These are phyloP conservation scores for Microcyclospora pomicola DNA, from an alignment of 2,329 filamentous ascomycete genomes.

Conservation along the genomic window DNA sequence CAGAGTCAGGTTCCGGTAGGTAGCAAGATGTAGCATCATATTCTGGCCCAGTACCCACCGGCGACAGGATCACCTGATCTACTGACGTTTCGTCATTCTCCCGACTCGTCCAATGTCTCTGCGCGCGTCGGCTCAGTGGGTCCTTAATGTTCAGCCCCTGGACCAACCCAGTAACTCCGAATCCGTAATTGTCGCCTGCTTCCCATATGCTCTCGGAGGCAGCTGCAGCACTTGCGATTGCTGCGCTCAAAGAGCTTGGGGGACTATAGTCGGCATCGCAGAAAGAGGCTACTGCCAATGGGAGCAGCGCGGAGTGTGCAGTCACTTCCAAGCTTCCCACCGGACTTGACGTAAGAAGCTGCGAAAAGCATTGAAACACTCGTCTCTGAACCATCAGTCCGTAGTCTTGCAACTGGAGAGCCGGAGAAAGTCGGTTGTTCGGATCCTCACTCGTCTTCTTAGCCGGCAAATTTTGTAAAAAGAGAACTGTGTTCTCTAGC, in stretches of 20 bases:
- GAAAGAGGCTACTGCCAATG: constrained; percentile 79
- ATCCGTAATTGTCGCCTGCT: constrained; percentile 83
- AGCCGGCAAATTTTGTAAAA: constrained; percentile 68
- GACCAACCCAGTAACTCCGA: constrained; percentile 79
- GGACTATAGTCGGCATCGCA: constrained; percentile 84
- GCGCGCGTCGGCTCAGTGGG: constrained; percentile 53
- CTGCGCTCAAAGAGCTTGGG: constrained; percentile 71
- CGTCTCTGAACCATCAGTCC: constrained; percentile 86
- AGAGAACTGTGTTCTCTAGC: constrained; percentile 87
- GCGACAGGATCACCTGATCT: constrained; percentile 40
- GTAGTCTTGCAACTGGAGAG: constrained; percentile 77
- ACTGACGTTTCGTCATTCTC: constrained; percentile 42
- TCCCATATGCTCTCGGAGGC: constrained; percentile 94
- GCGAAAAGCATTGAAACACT: constrained; percentile 88
- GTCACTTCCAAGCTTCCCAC: constrained; percentile 73
- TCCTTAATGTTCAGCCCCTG: constrained; percentile 58
- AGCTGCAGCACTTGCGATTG: constrained; percentile 79
- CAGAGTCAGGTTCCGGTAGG: constrained; percentile 32
- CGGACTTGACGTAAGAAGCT: constrained; percentile 77
- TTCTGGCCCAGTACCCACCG: constrained; percentile 71
- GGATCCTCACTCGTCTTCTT: constrained; percentile 82
- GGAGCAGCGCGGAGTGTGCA: constrained; percentile 80
- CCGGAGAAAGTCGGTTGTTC: constrained; percentile 66
- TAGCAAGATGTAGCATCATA: constrained; percentile 81
- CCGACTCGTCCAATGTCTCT: constrained; percentile 25